Base-by-base conservation (phyloP, 768 basidiomycete genomes). In the Kwoniella sp. region DNA sequence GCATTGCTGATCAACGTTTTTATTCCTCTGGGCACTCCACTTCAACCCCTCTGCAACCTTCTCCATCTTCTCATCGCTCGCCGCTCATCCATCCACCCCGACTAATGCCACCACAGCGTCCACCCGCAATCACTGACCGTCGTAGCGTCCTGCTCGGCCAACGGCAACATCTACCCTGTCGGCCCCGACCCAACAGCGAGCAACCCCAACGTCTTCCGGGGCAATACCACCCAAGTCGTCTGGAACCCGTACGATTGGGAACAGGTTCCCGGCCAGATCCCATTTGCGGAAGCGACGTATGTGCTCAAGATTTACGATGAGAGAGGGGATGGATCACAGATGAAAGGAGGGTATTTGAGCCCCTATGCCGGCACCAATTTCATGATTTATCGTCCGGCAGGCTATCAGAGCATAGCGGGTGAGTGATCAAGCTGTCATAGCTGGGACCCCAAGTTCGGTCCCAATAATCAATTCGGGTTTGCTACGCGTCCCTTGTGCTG, bases 111-210 rank as follows among this genome's bases (percentile, higher is more conserved):
- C 4, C 30, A 30, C 63, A 76, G 79, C 69, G 85, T 83, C 47
- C 87, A 86, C 0, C 93, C 93, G 0, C 86, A 87, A 2, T 84
- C 84, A 70, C 85, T 95, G 65, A 94, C 93, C 15, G 84, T 95
- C 66, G 86, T 87, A 41, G 93, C 93, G 29, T 84, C 88, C 50
- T 90, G 90, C 80, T 87, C 88, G 15, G 79, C 80, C 17, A 93
- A 94, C 75, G 90, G 90, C 2, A 91, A 90, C 81, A 93, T 92
- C 0, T 97, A 92, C 78, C 86, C 91, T 17, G 90, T 95, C 9
- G 92, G 91, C 1, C 88, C 90, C 1, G 86, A 88, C 4, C 83
- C 89, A 72, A 89, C 90, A 1, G 66, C 76, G 13, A 55, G 66
- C 47, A 79, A 79, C 53, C 41, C 54, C 41, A 65, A 65, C 41